A percentile compares a stretch with the other conserved stretches of the same genome.
These are phyloP conservation scores for Calocybe indica DNA, from an alignment of 768 basidiomycete species.

Conservation along the genomic window DNA sequence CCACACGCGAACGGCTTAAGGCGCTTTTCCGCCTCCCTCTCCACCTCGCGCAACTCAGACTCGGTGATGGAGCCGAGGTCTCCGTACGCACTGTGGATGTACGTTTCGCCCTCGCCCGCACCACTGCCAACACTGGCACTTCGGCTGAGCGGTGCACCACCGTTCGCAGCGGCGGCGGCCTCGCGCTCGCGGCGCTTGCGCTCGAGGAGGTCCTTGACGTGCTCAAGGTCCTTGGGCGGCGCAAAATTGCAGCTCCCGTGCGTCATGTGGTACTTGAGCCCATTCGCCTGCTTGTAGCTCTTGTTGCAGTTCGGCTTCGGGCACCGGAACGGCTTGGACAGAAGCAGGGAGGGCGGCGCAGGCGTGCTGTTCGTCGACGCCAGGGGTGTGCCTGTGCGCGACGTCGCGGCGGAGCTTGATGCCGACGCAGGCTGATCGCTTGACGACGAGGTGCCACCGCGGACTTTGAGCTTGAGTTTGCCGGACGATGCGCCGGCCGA, in stretches of 20 bases:
- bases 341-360: constrained; percentile 41
- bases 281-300: constrained; percentile 93
- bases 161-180: constrained; percentile 8
- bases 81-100: constrained; percentile 18
- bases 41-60: constrained; percentile 62
- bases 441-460: constrained; percentile 1
- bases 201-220: constrained; percentile 68
- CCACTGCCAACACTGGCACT: background rate
- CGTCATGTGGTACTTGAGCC: constrained; percentile 91
- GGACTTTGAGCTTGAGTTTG: constrained; percentile 16
- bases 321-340: constrained; percentile 87
- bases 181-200: constrained; percentile 39
- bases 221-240: constrained; percentile 79
- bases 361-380: constrained; percentile 4
- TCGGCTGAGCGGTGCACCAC: background rate
- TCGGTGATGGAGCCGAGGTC: constrained; percentile 49
- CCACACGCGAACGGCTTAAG: constrained; percentile 86
- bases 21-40: constrained; percentile 79
- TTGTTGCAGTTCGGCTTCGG: constrained; percentile 96
- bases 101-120: constrained; percentile 1
- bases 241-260: constrained; percentile 93
- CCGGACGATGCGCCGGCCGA: constrained; percentile 6
- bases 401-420: background rate
- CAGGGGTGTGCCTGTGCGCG: background rate
- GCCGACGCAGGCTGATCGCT: background rate